phyloP scores from a whole-genome alignment of 2,329 filamentous ascomycete species.

The Colletotrichum noveboracense region DNA sequence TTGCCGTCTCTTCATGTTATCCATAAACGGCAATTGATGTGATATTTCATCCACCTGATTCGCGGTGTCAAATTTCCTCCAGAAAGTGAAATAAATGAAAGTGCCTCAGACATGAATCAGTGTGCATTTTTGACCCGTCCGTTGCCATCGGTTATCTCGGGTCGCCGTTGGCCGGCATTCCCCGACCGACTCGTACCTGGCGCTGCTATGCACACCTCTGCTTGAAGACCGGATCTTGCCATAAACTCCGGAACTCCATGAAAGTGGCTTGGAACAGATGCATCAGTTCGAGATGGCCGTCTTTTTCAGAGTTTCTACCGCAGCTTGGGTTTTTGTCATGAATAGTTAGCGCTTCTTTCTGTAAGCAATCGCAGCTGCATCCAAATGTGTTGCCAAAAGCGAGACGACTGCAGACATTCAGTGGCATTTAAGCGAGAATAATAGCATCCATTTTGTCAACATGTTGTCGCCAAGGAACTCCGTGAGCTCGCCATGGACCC shows the following conservation, averaged over 20 bases:
- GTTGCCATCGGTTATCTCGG: not conserved
- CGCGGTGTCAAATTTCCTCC: not conserved
- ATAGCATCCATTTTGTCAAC: not conserved
- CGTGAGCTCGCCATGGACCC: not conserved
- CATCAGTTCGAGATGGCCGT: not conserved
- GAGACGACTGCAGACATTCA: not conserved
- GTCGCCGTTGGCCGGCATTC: not conserved
- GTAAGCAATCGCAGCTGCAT: not conserved
- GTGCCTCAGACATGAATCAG: not conserved
- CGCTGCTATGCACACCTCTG: not conserved
- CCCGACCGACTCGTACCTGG: not conserved
- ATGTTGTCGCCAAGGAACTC: not conserved
- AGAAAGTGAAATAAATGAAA: not conserved
- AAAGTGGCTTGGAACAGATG: rapidly evolving
- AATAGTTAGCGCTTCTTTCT: not conserved
- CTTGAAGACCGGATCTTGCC: not conserved
- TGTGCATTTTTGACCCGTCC: not conserved
- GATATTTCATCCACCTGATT: not conserved
- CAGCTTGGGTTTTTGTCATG: not conserved
- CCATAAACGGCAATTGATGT: not conserved
- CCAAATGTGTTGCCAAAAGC: not conserved
- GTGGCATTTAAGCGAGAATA: not conserved
- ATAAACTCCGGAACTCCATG: not conserved
- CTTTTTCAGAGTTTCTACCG: rapidly evolving
- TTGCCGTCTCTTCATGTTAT: not conserved